These are phyloP conservation scores for Cladophialophora yegresii DNA, from an alignment of 2,329 filamentous ascomycete species.

Conservation along the genomic window DNA sequence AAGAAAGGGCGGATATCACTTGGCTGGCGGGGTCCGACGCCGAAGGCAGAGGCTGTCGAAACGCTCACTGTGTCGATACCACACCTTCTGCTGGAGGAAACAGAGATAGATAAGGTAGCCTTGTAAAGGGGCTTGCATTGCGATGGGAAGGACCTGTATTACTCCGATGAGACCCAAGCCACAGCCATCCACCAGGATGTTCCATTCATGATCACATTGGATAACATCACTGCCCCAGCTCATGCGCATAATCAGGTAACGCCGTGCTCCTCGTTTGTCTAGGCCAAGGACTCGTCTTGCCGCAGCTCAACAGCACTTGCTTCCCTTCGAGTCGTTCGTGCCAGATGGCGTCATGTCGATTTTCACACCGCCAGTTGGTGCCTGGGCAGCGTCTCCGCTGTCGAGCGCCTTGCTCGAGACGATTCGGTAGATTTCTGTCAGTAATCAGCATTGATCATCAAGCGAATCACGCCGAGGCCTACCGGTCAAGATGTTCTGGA, in stretches of 20 bases:
- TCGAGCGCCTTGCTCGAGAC: slow-evolving; percentile 97
- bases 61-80: neutral
- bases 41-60: neutral
- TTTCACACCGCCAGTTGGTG: slow-evolving; percentile 74
- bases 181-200: slow-evolving; percentile 18
- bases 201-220: slow-evolving; percentile 27
- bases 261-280: slow-evolving; percentile 22
- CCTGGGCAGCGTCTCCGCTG: slow-evolving; percentile 77
- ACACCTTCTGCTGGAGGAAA: neutral
- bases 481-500: slow-evolving; percentile 99
- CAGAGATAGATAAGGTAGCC: neutral
- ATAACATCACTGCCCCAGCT: slow-evolving; percentile 24
- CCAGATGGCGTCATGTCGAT: slow-evolving; percentile 85
- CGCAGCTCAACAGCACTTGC: slow-evolving; percentile 69
- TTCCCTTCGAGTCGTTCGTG: slow-evolving; percentile 75
- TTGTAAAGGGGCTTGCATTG: slow-evolving; percentile 2
- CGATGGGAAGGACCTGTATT: neutral
- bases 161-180: slow-evolving; percentile 8
- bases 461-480: slow-evolving; percentile 42
- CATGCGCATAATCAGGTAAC: slow-evolving; percentile 22
- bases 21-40: neutral
- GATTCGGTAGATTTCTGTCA: slow-evolving; percentile 90
- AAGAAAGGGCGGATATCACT: neutral
- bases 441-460: neutral
- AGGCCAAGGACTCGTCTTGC: neutral